Evolutionary conservation across 306 rosid species (phyloP).

Genomic region (Betula pendula): DNA sequence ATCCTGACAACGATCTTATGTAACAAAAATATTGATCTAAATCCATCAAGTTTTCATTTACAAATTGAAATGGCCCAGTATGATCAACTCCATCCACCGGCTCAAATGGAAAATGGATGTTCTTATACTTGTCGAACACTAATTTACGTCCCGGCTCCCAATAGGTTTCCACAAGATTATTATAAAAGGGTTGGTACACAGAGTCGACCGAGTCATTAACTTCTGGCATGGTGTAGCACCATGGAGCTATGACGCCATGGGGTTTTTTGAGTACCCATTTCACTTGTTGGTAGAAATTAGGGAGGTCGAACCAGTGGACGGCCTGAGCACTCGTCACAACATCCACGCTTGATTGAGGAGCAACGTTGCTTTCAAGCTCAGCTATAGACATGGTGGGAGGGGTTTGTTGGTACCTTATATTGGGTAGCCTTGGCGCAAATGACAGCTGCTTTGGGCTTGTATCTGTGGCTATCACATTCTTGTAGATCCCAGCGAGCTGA

Average conservation of each 20-base stretch:
- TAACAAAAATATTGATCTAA: conserved; percentile 51
- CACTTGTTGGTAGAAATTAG: conserved; percentile 58
- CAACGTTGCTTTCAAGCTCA: conserved; percentile 49
- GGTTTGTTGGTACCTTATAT: conserved; percentile 57
- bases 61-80: conserved; percentile 73
- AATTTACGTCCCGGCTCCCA: conserved; percentile 53
- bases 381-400: conserved; percentile 47
- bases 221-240: conserved; percentile 66
- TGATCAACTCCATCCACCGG: conserved; percentile 50
- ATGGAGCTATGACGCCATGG: conserved; percentile 65
- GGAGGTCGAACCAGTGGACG: conserved; percentile 71
- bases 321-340: conserved; percentile 72
- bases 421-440: conserved; percentile 51
- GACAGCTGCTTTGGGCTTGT: conserved; percentile 57
- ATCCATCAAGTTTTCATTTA: conserved; percentile 43
- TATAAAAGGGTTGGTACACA: conserved; percentile 39
- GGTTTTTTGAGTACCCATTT: conserved; percentile 66
- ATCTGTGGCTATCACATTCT: conserved; percentile 74
- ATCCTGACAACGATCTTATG: conserved; percentile 69
- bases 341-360: conserved; percentile 52
- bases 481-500: conserved; percentile 59
- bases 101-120: conserved; percentile 76
- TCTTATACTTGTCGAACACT: conserved; percentile 48
- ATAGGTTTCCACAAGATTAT: conserved; percentile 26
- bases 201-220: conserved; percentile 40